phyloP scores from a whole-genome alignment of 1,284 basidiomycete species.

The Trametes sp. region DNA sequence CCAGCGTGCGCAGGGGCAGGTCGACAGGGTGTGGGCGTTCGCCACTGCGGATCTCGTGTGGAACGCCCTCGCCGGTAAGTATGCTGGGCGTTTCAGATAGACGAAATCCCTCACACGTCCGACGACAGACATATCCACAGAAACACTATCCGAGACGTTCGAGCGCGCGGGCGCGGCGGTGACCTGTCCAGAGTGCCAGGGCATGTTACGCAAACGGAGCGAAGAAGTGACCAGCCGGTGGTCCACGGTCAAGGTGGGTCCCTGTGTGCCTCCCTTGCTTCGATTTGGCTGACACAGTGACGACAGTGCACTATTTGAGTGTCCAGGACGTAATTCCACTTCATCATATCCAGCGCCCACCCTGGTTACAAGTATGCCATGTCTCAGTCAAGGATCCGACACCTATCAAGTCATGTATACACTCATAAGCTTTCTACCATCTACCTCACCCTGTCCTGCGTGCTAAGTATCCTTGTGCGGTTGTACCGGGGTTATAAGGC shows the following conservation, averaged over 20 bases:
- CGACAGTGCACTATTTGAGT: too few species aligned
- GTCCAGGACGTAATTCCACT: too few species aligned
- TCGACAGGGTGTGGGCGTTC: slow-evolving; percentile 43
- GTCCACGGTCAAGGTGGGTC: slow-evolving; percentile 74
- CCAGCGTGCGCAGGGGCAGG: slow-evolving; percentile 34
- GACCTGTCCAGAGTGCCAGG: slow-evolving; percentile 55
- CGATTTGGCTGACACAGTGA: too few species aligned
- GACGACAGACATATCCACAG: slow-evolving; percentile 34
- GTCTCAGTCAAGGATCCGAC: too few species aligned
- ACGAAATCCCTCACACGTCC: not conserved
- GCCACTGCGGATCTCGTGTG: slow-evolving; percentile 43
- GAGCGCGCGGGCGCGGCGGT: slow-evolving; percentile 33
- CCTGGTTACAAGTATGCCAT: too few species aligned
- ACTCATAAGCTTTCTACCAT: too few species aligned
- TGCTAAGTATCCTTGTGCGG: too few species aligned
- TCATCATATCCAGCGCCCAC: too few species aligned
- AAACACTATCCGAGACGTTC: slow-evolving; percentile 35
- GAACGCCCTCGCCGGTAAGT: slow-evolving; percentile 43
- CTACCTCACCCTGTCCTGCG: too few species aligned
- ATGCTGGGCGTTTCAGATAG: too few species aligned
- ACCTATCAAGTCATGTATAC: too few species aligned
- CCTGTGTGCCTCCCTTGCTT: not conserved
- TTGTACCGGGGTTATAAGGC: too few species aligned
- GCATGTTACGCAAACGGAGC: slow-evolving; percentile 62
- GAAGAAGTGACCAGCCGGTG: slow-evolving; percentile 69